A percentile compares a stretch with the other conserved stretches of the same genome.
Conservation (phyloP, 148 eudicot species). For the Chenopodium quinoa region DNA sequence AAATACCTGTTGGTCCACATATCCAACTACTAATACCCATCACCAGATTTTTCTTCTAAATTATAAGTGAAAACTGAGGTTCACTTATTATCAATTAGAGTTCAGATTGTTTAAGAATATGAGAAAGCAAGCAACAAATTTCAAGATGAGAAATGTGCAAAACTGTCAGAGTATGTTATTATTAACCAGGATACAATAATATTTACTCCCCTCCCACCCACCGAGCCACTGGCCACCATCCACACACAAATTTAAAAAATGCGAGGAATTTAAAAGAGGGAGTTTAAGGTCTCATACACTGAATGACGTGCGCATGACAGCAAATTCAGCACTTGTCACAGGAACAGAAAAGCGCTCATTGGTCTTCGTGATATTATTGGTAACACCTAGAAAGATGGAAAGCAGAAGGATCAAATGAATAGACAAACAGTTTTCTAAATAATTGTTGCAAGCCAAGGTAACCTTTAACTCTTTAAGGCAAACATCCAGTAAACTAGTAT, state of each 20-base stretch:
- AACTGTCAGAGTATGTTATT: background rate
- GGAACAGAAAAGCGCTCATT: constrained; percentile 72
- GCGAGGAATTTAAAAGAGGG: background rate
- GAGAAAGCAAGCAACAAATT: background rate
- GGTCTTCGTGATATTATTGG: constrained; percentile 48
- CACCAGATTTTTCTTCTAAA: background rate
- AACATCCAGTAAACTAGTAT: background rate
- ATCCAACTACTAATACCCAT: background rate
- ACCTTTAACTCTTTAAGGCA: no score
- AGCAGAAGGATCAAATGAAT: background rate
- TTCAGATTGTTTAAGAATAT: background rate
- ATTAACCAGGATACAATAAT: background rate
- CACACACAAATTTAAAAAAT: background rate
- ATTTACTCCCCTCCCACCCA: background rate
- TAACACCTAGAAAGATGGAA: constrained; percentile 56
- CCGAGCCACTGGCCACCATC: no score
- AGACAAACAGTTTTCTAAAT: background rate
- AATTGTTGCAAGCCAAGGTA: background rate
- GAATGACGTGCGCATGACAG: constrained; percentile 83
- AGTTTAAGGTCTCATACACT: constrained; percentile 50
- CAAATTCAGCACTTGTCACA: constrained; percentile 78
- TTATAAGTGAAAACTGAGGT: background rate
- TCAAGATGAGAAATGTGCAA: background rate
- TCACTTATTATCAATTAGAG: background rate
- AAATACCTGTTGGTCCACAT: background rate